Conservation (phyloP, 352 stramenopile genomes). For the Phytophthora europaea region DNA sequence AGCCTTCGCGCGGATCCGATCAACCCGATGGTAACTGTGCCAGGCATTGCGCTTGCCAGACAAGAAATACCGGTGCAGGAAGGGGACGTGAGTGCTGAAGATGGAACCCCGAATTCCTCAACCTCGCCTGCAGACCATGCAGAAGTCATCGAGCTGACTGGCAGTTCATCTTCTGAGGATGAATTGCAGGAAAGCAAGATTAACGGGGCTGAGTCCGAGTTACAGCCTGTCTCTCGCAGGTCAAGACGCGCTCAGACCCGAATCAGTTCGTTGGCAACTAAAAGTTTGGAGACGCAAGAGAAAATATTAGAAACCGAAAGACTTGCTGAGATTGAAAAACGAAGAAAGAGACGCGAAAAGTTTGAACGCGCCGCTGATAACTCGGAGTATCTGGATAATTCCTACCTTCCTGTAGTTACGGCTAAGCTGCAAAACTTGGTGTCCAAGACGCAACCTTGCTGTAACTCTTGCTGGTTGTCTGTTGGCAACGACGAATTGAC, state of each 20-base stretch:
- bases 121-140: slow-evolving; percentile 11
- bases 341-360: slow-evolving; percentile 47
- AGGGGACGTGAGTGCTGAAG: slow-evolving; percentile 14
- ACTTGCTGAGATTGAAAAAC: slow-evolving; percentile 43
- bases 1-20: slow-evolving; percentile 59
- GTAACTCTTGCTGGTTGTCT: slow-evolving; percentile 52
- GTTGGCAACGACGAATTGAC: not conserved
- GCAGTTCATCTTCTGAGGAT: slow-evolving; percentile 41
- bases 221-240: slow-evolving; percentile 43
- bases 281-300: slow-evolving; percentile 69
- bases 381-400: slow-evolving; percentile 80
- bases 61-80: slow-evolving; percentile 27
- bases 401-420: slow-evolving; percentile 53
- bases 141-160: slow-evolving; percentile 35
- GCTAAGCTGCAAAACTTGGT: slow-evolving; percentile 27
- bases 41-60: slow-evolving; percentile 37
- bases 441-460: slow-evolving; percentile 43
- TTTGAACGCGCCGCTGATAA: slow-evolving; percentile 59
- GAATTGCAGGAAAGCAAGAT: slow-evolving; percentile 24
- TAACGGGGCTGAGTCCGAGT: slow-evolving; percentile 29
- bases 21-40: slow-evolving; percentile 58
- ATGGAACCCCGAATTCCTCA: slow-evolving; percentile 13
- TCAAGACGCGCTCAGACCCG: slow-evolving; percentile 73
- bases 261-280: slow-evolving; percentile 68
- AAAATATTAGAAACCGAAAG: slow-evolving; percentile 65